phyloP scores from a whole-genome alignment of 352 stramenopile genomes.

The Phytophthora aleatoria region DNA sequence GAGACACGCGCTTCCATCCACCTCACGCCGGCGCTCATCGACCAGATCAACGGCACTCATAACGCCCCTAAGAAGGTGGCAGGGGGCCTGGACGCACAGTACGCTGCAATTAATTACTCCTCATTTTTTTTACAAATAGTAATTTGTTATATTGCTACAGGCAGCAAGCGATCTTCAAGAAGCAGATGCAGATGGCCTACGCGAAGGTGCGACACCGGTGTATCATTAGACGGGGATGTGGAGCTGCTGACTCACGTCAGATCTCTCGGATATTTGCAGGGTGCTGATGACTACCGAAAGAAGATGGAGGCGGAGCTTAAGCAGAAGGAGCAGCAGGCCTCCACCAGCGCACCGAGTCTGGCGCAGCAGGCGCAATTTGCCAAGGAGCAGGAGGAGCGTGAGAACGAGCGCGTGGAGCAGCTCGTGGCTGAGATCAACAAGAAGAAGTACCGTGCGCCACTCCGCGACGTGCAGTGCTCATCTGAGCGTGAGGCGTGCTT shows the following conservation, averaged over 20 bases:
- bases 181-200: constrained; percentile 81
- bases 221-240: not conserved
- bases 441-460: constrained; percentile 84
- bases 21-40: constrained; percentile 70
- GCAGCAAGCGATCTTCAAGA: constrained; percentile 66
- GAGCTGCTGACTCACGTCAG: not conserved
- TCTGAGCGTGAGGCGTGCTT: constrained; percentile 78
- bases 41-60: constrained; percentile 69
- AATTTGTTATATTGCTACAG: constrained; percentile 28
- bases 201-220: constrained; percentile 46
- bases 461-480: constrained; percentile 84
- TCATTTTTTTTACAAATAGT: not conserved
- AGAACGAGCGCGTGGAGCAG: constrained; percentile 71
- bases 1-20: constrained; percentile 61
- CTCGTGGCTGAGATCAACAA: constrained; percentile 80
- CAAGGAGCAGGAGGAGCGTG: constrained; percentile 72
- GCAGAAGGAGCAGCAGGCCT: constrained; percentile 22
- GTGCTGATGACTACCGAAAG: constrained; percentile 75
- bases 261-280: constrained; percentile 33
- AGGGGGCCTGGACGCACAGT: constrained; percentile 48
- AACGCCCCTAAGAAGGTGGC: constrained; percentile 12
- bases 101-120: constrained; percentile 15
- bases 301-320: constrained; percentile 57
- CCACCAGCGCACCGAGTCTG: constrained; percentile 19
- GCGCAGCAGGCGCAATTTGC: constrained; percentile 63